Base-by-base conservation (phyloP, 2,329 filamentous ascomycete genomes). In the Colletotrichum sojae region DNA sequence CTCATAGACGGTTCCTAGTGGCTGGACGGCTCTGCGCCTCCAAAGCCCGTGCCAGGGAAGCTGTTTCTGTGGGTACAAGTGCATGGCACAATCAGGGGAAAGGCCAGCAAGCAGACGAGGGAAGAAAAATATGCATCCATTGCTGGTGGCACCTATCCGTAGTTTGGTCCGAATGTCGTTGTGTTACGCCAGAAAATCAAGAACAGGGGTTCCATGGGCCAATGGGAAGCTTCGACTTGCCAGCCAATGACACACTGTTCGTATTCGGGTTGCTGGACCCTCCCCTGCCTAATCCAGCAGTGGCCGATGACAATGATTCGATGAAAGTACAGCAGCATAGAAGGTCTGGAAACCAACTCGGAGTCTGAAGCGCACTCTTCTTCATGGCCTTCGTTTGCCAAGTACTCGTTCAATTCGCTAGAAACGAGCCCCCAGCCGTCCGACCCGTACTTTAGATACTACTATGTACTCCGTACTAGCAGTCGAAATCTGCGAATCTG, bases 211-310 rank as follows among this genome's bases (percentile, higher is more conserved):
- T 18, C 15, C 8, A 66, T 45, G 52, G 52, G 43, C 64, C 67
- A 69, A 55, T 54, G 8, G 40, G 57, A 66, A 56, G 66, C 66
- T 51, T 60, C 27, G 36, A 22, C 20, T 10, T 15, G 18, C 40
- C 49, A 20, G 18, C 70, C 68, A 72, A 72, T 72, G 51, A 65
- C 52, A 22, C 31, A 25, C 36, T 31, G 20, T 64, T 71, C 70
- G 70, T 72, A 71, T 72, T 72, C 70, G 70, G 68, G 65, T 72
- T 27, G 6, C 9, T 8, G 22, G 46, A 63, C 67, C 51, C 53
- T 58, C 57, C 22, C 22, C 25, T 69, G 57, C 64, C 67, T 49
- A 70, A 58, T 59, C 54, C 18, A 63, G 67, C 18, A 54, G 40
- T 70, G 48, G 36, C n/a, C 13, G 46, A 58, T 45, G 27, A 48